phyloP scores from a whole-genome alignment of 371 early-diverging fungal genomes.

The Saksenaea oblongispora region DNA sequence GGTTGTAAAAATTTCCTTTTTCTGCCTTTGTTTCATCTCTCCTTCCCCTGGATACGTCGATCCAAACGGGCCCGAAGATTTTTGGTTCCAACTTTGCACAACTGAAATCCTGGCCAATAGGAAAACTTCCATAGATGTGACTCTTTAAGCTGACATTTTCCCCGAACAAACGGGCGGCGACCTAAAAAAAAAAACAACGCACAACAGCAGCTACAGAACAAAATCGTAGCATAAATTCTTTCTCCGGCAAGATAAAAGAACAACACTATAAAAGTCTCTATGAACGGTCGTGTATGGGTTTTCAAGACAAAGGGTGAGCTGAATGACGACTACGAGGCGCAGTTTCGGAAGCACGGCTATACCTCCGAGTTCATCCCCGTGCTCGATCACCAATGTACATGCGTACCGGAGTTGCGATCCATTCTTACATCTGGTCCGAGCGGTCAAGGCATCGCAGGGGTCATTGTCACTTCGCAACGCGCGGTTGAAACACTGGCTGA shows the following conservation, averaged over 20 bases:
- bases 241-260: neutral
- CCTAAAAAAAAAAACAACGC: neutral
- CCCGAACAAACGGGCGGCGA: neutral
- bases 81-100: neutral
- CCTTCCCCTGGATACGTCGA: no score
- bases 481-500: conserved; percentile 32
- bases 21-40: no score
- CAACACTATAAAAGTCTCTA: neutral
- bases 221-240: no score
- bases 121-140: conserved; percentile 1
- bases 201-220: neutral
- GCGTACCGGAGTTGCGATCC: conserved; percentile 13
- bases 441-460: conserved; percentile 7
- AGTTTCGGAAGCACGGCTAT: conserved; percentile 15
- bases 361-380: conserved; percentile 37
- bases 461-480: conserved; percentile 47
- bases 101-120: neutral
- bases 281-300: neutral
- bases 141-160: neutral
- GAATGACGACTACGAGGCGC: conserved; percentile 24
- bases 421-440: conserved; percentile 24
- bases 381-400: conserved; percentile 25
- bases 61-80: neutral
- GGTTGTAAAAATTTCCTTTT: no score
- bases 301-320: neutral